Evolutionary conservation across 371 early-diverging fungal species (phyloP).

Genomic region (Mucor circinelloides): DNA sequence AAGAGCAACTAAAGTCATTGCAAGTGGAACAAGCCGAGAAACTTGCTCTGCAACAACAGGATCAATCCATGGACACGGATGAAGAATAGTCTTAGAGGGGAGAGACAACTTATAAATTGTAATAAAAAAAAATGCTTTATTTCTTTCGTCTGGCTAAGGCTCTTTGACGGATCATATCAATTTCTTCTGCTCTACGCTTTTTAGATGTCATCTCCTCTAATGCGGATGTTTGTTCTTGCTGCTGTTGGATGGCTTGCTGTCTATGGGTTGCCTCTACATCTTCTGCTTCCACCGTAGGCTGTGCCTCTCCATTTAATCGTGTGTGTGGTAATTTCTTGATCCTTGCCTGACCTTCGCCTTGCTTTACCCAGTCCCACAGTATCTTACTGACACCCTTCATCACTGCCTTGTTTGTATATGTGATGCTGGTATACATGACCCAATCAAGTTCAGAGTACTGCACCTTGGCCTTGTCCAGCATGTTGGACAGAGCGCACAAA

Average conservation of each 20-base stretch:
- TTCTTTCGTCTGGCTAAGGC: slow-evolving; percentile 51
- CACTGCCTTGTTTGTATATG: slow-evolving; percentile 66
- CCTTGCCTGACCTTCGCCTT: slow-evolving; percentile 41
- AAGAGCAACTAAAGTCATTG: slow-evolving; percentile 65
- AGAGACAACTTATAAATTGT: background rate
- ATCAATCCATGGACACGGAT: background rate
- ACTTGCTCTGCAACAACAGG: background rate
- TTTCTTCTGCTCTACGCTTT: slow-evolving; percentile 45
- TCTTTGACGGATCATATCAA: slow-evolving; percentile 55
- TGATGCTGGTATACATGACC: slow-evolving; percentile 76
- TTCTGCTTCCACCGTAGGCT: slow-evolving; percentile 34
- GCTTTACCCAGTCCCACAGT: slow-evolving; percentile 54
- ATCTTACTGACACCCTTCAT: slow-evolving; percentile 72
- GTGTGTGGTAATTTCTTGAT: slow-evolving; percentile 37
- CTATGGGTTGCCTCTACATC: slow-evolving; percentile 24
- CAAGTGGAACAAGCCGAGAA: slow-evolving; percentile 2
- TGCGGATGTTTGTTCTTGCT: slow-evolving; percentile 9
- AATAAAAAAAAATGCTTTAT: background rate
- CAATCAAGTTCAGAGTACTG: slow-evolving; percentile 65
- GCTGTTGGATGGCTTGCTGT: slow-evolving; percentile 13
- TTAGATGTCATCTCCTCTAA: slow-evolving; percentile 8
- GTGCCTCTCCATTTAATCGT: slow-evolving; percentile 44
- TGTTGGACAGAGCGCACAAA: slow-evolving; percentile 57
- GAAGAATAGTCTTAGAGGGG: too few species aligned
- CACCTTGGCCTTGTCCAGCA: slow-evolving; percentile 45